Base-by-base conservation (phyloP, 1,284 basidiomycete species). In the Golubevia pallescens region DNA sequence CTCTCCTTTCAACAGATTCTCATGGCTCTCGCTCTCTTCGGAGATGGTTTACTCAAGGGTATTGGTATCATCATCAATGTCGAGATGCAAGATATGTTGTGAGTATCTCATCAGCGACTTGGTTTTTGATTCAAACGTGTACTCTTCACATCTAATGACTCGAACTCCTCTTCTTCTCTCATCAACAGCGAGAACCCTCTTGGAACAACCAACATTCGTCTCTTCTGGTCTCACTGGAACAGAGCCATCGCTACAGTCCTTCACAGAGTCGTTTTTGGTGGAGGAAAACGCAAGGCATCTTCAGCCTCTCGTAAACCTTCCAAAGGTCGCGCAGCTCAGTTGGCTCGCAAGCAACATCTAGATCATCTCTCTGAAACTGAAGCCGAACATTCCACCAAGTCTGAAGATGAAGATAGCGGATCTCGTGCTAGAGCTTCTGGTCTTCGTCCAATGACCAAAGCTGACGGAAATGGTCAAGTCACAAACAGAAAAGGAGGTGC, bases 181-280 rank as follows among this genome's bases (percentile, higher is more conserved):
- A 13, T 28, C 6, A 23, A 14, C 63, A 64, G 63, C 51, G 77
- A 83, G 55, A 83, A 81, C 58, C 81, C 81, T 1, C 58, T 82
- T 23, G 73, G 74, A 21, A 81, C 81, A 5, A 77, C 77, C 63
- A 81, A 80, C 69, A 75, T 84, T 48, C 80, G 81, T 20, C 66
- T 80, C 28, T 83, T 84, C 63, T 84, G 82, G 82, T 79, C 78
- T 34, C 79, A 81, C 69, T 85, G 82, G 82, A 85, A 85, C 62
- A 74, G 80, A 21, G 80, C 81, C 34, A 84, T 85, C 60, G 78
- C 82, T 19, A 70, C 75, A 3, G 78, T 85, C 2, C 71, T 85
- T 2, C 82, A 84, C 68, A 78, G 82, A n/a, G 81, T 85, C 61
- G 71, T 85, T 5, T 85, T 85, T 61, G 77, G 74, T 32, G 80